Percentiles rank a stretch among this genome's conserved stretches.
Evolutionary conservation across 225 moss, liverwort and hornwort species (phyloP).

Genomic region (Climacium dendroides): DNA sequence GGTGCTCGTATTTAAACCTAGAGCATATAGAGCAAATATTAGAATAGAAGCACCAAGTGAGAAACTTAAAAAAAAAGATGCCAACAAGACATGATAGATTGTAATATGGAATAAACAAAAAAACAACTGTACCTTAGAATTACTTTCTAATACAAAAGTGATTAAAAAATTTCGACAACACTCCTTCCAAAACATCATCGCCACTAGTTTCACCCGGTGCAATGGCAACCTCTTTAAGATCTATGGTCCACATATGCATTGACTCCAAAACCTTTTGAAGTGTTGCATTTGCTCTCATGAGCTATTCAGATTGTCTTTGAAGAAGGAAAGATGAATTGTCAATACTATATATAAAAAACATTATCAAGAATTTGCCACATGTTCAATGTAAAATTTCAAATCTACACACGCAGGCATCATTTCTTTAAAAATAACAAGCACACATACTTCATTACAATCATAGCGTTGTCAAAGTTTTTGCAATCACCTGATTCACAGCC

Average conservation of each 20-base stretch:
- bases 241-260: slow-evolving; percentile 81
- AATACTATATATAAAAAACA: not conserved
- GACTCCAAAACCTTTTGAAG: slow-evolving; percentile 66
- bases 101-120: too few relatives aligned
- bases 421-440: not conserved
- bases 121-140: not conserved
- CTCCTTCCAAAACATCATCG: slow-evolving; percentile 89
- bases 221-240: slow-evolving; percentile 84
- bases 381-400: not conserved
- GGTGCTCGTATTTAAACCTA: not conserved
- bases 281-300: slow-evolving; percentile 16
- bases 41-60: not conserved
- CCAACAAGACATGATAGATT: not conserved
- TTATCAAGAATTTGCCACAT: not conserved
- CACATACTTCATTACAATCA: not conserved
- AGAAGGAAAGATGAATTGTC: not conserved
- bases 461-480: not conserved
- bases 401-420: not conserved
- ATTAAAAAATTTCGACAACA: slow-evolving; percentile 81
- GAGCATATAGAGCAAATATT: not conserved
- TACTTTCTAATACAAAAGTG: slow-evolving; percentile 93
- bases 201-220: slow-evolving; percentile 87
- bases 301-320: slow-evolving; percentile 87
- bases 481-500: slow-evolving; percentile 87
- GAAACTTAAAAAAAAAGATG: not conserved